These are phyloP conservation scores for Pythium phragmitis DNA, from an alignment of 352 stramenopile species.

Conservation along the genomic window DNA sequence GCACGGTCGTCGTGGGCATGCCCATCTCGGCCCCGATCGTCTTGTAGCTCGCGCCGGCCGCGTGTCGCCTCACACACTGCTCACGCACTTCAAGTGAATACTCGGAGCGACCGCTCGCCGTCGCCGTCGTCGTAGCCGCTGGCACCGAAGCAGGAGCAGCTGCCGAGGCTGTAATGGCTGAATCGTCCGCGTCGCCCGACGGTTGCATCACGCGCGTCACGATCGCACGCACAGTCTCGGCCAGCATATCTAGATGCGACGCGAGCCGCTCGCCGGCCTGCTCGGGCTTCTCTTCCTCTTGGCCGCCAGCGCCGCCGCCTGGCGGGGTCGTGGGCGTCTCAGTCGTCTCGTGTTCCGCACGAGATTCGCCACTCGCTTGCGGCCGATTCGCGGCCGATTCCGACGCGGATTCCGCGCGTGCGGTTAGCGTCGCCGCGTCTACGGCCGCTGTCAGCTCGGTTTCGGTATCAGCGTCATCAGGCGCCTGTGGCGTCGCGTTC, in stretches of 20 bases:
- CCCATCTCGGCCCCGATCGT: constrained; percentile 31
- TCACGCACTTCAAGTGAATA: constrained; percentile 32
- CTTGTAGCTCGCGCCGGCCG: constrained; percentile 25
- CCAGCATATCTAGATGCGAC: constrained; percentile 55
- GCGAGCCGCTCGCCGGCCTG: constrained; percentile 20
- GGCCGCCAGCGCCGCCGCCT: background rate
- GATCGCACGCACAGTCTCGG: constrained; percentile 57
- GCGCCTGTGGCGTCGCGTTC: constrained; percentile 4
- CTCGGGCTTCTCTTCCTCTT: background rate
- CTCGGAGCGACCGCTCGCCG: constrained; percentile 15
- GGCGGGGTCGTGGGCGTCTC: background rate
- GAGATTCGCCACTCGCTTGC: background rate
- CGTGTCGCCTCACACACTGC: constrained; percentile 24
- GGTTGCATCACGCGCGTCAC: constrained; percentile 33
- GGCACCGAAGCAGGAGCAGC: background rate
- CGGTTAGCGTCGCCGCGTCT: background rate
- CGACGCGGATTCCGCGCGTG: constrained; percentile 10
- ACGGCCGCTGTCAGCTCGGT: background rate
- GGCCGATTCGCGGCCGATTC: constrained; percentile 12
- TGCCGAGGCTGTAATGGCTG: background rate
- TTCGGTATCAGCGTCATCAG: background rate
- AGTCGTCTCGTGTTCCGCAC: background rate
- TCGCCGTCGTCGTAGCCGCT: background rate
- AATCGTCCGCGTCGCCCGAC: background rate
- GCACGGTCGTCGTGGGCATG: constrained; percentile 34